Evolutionary conservation across 1,284 basidiomycete species (phyloP).

Genomic region (Cystobasidium slooffiae): DNA sequence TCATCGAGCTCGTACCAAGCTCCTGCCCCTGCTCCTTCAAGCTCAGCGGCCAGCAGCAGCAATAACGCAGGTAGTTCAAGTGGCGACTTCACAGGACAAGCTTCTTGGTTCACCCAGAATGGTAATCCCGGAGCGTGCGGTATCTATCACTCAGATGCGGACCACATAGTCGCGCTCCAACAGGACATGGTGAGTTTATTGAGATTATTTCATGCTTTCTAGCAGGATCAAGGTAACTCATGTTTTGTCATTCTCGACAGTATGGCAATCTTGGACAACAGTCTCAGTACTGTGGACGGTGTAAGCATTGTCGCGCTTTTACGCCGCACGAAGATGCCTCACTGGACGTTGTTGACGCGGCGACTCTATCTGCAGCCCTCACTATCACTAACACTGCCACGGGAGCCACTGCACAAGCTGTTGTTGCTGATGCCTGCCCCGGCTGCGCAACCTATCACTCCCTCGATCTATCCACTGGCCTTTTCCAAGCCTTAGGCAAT

Average conservation of each 20-base stretch:
- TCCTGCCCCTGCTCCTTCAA: constrained; percentile 10
- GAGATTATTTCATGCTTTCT: not conserved
- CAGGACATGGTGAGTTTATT: constrained; percentile 27
- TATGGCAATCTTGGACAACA: constrained; percentile 63
- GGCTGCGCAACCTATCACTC: constrained; percentile 63
- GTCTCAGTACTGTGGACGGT: constrained; percentile 68
- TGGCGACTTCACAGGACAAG: constrained; percentile 21
- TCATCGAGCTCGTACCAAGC: not conserved
- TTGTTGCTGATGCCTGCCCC: constrained; percentile 72
- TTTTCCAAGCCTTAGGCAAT: constrained; percentile 69
- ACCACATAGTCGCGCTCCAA: constrained; percentile 69
- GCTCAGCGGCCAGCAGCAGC: constrained; percentile 5
- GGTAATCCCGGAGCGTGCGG: constrained; percentile 63
- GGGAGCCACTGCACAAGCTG: constrained; percentile 37
- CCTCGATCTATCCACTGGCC: constrained; percentile 71
- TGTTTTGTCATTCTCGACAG: constrained; percentile 46
- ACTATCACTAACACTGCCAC: constrained; percentile 65
- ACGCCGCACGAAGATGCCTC: constrained; percentile 56
- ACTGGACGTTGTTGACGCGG: not conserved
- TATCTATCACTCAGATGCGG: constrained; percentile 67
- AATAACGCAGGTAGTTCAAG: constrained; percentile 2
- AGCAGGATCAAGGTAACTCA: not conserved
- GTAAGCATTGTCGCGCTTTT: constrained; percentile 64
- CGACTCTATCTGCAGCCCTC: constrained; percentile 60
- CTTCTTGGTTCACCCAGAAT: constrained; percentile 28